Conservation (phyloP, 2,329 filamentous ascomycete genomes). For the Neoarthrinium moseri region DNA sequence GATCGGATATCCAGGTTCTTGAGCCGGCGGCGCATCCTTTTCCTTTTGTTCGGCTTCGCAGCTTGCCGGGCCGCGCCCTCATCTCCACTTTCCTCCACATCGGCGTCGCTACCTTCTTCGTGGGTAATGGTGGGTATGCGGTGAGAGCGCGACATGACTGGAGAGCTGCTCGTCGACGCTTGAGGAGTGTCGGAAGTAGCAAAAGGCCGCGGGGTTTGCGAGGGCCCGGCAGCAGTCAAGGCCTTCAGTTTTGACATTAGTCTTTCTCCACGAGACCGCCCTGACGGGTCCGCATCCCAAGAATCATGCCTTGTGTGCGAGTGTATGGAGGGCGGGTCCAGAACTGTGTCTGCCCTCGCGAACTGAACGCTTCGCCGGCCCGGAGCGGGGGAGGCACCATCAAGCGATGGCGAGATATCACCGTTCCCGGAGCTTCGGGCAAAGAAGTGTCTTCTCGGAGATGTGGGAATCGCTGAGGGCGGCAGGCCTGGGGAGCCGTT, state of each 20-base stretch:
- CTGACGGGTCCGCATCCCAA: constrained; percentile 62
- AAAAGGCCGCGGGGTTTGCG: constrained; percentile 43
- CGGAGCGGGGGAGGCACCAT: constrained; percentile 35
- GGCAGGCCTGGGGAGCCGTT: constrained; percentile 13
- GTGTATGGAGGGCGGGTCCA: constrained; percentile 37
- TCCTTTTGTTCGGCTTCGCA: constrained; percentile 59
- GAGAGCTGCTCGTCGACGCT: constrained; percentile 45
- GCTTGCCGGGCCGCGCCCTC: constrained; percentile 55
- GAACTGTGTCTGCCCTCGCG: constrained; percentile 50
- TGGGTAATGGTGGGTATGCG: constrained; percentile 53
- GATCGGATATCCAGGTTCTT: constrained; percentile 57
- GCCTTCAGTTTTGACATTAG: constrained; percentile 75
- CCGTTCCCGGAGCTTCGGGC: constrained; percentile 12
- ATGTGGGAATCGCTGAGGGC: constrained; percentile 7
- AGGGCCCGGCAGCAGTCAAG: constrained; percentile 55
- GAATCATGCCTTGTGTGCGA: constrained; percentile 62
- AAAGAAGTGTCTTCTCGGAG: constrained; percentile 16
- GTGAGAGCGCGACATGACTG: constrained; percentile 41
- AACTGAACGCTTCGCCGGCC: constrained; percentile 75
- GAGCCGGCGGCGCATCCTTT: constrained; percentile 56
- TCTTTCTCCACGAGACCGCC: constrained; percentile 60
- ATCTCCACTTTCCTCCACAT: constrained; percentile 83
- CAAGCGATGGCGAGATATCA: constrained; percentile 19
- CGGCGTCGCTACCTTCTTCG: constrained; percentile 67
- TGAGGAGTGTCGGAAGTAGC: constrained; percentile 29